Base-by-base conservation (phyloP, 176 grass and related monocot species). In the Triticum dicoccoides region DNA sequence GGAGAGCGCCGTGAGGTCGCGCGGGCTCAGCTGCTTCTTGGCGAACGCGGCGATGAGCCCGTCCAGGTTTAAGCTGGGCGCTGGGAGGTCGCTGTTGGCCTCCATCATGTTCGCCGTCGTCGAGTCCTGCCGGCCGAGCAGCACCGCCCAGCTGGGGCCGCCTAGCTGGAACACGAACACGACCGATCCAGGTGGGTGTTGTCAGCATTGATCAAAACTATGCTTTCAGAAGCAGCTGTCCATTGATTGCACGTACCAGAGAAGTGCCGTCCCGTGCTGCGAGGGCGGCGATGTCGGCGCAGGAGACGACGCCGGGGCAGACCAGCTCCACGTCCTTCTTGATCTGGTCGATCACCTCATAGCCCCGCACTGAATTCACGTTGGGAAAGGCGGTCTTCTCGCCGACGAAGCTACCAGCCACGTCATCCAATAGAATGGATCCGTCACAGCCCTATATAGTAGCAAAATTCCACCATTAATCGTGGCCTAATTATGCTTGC, bases 221-320 rank as follows among this genome's bases (percentile, higher is more conserved):
- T 52, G 2, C 54, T 3, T 58, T 5, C 49, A 52, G 0, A 52
- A 0, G 14, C 5, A 52, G 49, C 5, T 52, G 49, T 13, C 12
- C 18, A 52, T 54, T 54, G 15, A 25, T 5, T 32, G 11, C 18
- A 41, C 5, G 21, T 89, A 97, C 95, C 90, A 93, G 82, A 83
- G 84, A n/a, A 15, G 87, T 81, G 44, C 91, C 87, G 80, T 95
- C 93, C 2, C 95, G 80, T 1, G 95, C 92, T 49, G 95, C 93
- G 21, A 98, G 93, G 17, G 95, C 93, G 82, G 85, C 51, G 79
- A 98, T 95, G 74, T 98, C 95, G 37, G 95, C 93, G 79, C 95
- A 95, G 17, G 95, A 98, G 11, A 98, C 93, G 2, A 92, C 94
- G 38, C 86, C 87, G 5, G 49, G 83, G 91, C 95, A 98, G 29